These are phyloP conservation scores for Magnolia sinica DNA, from an alignment of 164 flowering plant species.

Conservation along the genomic window DNA sequence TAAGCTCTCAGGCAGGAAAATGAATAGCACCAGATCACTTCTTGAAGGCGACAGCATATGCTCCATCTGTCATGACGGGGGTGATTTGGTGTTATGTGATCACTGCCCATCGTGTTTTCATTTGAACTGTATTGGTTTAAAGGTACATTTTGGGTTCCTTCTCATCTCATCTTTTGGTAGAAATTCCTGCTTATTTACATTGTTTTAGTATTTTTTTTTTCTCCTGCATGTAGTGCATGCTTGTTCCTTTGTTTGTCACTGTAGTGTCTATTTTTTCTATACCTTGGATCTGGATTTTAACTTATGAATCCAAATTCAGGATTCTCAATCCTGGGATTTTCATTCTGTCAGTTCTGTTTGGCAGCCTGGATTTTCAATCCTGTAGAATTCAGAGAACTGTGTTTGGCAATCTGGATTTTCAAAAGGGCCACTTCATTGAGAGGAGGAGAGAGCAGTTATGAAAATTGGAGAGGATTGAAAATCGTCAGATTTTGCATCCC, in stretches of 20 bases:
- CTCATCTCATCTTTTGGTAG: not conserved
- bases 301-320: not conserved
- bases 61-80: conserved; percentile 73
- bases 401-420: no score
- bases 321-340: no score
- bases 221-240: not conserved
- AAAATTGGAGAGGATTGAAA: no score
- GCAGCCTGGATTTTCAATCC: no score
- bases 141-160: conserved; percentile 39
- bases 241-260: no score
- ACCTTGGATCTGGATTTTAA: not conserved
- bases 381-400: no score
- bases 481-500: no score
- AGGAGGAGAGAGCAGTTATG: no score
- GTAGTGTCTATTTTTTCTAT: not conserved
- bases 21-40: not conserved
- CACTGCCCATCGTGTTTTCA: conserved; percentile 81
- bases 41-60: conserved; percentile 54
- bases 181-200: not conserved
- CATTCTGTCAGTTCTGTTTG: no score
- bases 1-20: not conserved
- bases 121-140: conserved; percentile 53
- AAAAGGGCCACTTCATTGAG: no score
- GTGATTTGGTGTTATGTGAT: conserved; percentile 70
- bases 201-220: not conserved